phyloP scores from a whole-genome alignment of 768 basidiomycete genomes.

The Lactifluus echinatus region DNA sequence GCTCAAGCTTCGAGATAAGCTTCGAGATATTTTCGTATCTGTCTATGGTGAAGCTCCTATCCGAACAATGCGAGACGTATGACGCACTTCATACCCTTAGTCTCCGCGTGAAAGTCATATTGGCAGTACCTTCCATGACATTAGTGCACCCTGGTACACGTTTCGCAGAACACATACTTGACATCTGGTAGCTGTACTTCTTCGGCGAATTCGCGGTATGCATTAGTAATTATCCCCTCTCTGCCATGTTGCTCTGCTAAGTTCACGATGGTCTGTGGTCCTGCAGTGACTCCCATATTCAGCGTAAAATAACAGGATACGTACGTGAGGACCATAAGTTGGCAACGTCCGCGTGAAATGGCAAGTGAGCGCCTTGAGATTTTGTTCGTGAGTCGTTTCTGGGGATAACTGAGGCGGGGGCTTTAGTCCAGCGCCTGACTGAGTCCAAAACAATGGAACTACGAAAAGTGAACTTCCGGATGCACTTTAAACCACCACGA shows the following conservation, averaged over 20 bases:
- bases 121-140: conserved; percentile 50
- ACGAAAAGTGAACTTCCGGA: conserved; percentile 6
- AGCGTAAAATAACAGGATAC: conserved; percentile 21
- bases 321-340: conserved; percentile 72
- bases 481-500: conserved; percentile 12
- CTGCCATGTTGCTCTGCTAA: conserved; percentile 88
- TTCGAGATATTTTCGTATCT: conserved; percentile 89
- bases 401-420: conserved; percentile 73
- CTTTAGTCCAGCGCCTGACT: conserved; percentile 78
- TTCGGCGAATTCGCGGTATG: conserved; percentile 62
- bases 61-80: conserved; percentile 12
- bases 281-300: not conserved
- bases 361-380: conserved; percentile 56
- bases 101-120: conserved; percentile 93
- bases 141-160: not conserved
- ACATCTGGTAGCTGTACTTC: conserved; percentile 48
- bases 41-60: not conserved
- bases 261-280: conserved; percentile 66
- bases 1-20: conserved; percentile 60
- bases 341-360: conserved; percentile 64
- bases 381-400: conserved; percentile 66
- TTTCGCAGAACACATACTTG: conserved; percentile 33
- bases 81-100: conserved; percentile 86
- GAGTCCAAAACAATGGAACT: conserved; percentile 94
- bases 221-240: conserved; percentile 70